Base-by-base conservation (phyloP, 2,329 filamentous ascomycete genomes). In the Talaromyces amestolkiae region DNA sequence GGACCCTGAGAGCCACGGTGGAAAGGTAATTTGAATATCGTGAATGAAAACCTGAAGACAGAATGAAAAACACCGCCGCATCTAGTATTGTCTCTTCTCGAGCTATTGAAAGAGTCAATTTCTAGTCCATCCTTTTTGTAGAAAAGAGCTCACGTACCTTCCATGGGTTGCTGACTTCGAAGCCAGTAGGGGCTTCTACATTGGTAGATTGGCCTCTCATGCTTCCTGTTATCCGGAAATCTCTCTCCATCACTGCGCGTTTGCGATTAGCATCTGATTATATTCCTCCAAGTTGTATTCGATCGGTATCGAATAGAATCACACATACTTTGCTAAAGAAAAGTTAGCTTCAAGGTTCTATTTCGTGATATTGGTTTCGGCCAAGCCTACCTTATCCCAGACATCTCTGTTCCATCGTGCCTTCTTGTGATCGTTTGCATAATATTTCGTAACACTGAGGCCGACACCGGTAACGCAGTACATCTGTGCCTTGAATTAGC, bases 141-240 rank as follows among this genome's bases (percentile, higher is more conserved):
- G 24, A 6, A 6, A 11, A 19, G 10, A 24, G 27, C 19, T 13
- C 66, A 74, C 83, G 66, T 82, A 89, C 87, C 83, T 84, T 87
- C 87, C 87, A 89, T 68, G 85, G 85, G 78, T 88, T 88, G 83
- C 84, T 89, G 72, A 89, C 75, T 77, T 89, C 87, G 78, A 89
- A 89, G 67, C 86, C 87, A 65, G 80, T 77, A 33, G 87, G 87
- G 35, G 87, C 87, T 66, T 79, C 77, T 56, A 82, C 79, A 68
- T 82, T 85, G 77, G 87, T 85, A 65, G 85, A 85, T 74, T 89
- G 87, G 67, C 86, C 87, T 78, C 87, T 81, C 72, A 83, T 72
- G 68, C 81, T 84, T 63, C 87, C 87, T 47, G 87, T 89, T 71
- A 89, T 80, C 68, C 87, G 79, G 72, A 83, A 78, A 75, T 89